Conservation (phyloP, 108 stramenopile species). For the Cylindrotheca fusiformis region DNA sequence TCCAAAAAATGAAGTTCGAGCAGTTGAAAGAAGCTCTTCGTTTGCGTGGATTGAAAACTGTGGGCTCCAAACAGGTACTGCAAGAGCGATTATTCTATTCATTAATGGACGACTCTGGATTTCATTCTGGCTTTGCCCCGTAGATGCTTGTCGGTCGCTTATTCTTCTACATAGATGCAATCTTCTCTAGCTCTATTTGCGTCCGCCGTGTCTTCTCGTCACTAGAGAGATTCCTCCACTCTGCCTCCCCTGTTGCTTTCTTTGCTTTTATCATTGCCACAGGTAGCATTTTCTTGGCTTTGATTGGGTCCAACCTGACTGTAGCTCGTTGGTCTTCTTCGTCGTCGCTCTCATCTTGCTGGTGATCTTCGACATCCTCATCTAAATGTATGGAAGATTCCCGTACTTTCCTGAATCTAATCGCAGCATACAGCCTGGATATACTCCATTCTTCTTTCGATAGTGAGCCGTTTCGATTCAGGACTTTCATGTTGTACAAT, state of each 20-base stretch:
- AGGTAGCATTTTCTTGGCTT: slow-evolving; percentile 43
- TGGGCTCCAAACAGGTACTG: slow-evolving; percentile 62
- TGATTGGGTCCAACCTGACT: slow-evolving; percentile 32
- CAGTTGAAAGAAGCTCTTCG: slow-evolving; percentile 57
- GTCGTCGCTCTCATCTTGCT: slow-evolving; percentile 44
- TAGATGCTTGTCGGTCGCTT: too few species aligned
- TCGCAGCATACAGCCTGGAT: slow-evolving; percentile 77
- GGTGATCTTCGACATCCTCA: slow-evolving; percentile 60
- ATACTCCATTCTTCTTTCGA: slow-evolving; percentile 86
- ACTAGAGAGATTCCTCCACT: slow-evolving; percentile 38
- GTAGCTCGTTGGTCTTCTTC: slow-evolving; percentile 24
- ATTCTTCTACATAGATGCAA: too few species aligned
- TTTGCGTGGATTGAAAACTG: slow-evolving; percentile 41
- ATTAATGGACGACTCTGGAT: slow-evolving; percentile 55
- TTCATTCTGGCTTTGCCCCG: slow-evolving; percentile 28
- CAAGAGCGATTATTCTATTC: slow-evolving; percentile 52
- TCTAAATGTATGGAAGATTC: slow-evolving; percentile 59
- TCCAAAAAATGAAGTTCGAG: slow-evolving; percentile 45
- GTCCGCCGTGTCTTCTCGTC: slow-evolving; percentile 50
- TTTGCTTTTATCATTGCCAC: slow-evolving; percentile 67
- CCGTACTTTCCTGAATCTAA: slow-evolving; percentile 87
- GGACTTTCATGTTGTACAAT: slow-evolving; percentile 86
- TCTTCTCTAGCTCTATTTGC: slow-evolving; percentile 30
- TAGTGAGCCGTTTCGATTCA: slow-evolving; percentile 73
- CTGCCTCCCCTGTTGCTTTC: slow-evolving; percentile 31